A percentile compares a stretch with the other conserved stretches of the same genome.
Conservation (phyloP, 1,284 basidiomycete species). For the Microbotryomycetes sp. region DNA sequence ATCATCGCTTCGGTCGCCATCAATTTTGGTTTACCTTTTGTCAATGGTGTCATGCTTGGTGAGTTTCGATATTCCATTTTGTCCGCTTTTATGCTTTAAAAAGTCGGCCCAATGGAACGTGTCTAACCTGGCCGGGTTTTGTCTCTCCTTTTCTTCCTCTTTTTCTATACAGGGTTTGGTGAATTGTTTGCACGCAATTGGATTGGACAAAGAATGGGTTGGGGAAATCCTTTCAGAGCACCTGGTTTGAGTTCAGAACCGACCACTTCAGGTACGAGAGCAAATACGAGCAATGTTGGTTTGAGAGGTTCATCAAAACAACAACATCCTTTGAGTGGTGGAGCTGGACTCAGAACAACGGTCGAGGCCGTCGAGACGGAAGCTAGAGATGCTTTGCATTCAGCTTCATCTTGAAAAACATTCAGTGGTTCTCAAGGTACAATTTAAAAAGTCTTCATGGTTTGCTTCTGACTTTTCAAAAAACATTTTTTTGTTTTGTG, state of each 20-base stretch:
- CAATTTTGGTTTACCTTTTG: constrained; percentile 86
- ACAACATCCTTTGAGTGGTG: not conserved
- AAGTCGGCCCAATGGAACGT: no score
- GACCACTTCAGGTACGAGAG: not conserved
- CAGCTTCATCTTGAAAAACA: no score
- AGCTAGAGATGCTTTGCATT: not conserved
- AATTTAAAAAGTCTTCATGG: no score
- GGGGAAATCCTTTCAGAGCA: constrained; percentile 30
- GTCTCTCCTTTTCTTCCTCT: not conserved
- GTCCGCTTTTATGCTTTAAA: not conserved
- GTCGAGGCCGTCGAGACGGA: not conserved
- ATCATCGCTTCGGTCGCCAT: constrained; percentile 78
- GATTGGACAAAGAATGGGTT: constrained; percentile 57
- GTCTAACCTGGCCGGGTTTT: no score
- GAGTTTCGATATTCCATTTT: not conserved
- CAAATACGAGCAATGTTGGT: not conserved
- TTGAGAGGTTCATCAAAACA: not conserved
- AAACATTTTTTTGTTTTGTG: no score
- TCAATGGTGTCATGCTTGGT: constrained; percentile 94
- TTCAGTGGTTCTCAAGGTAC: no score
- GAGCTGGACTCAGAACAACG: not conserved
- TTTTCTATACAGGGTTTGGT: constrained; percentile 58
- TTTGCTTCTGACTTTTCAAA: no score
- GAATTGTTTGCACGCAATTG: constrained; percentile 93
- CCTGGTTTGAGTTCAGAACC: not conserved